Evolutionary conservation across 495 filamentous ascomycete species (phyloP).

Genomic region (Hypomontagnella submonticulosa): DNA sequence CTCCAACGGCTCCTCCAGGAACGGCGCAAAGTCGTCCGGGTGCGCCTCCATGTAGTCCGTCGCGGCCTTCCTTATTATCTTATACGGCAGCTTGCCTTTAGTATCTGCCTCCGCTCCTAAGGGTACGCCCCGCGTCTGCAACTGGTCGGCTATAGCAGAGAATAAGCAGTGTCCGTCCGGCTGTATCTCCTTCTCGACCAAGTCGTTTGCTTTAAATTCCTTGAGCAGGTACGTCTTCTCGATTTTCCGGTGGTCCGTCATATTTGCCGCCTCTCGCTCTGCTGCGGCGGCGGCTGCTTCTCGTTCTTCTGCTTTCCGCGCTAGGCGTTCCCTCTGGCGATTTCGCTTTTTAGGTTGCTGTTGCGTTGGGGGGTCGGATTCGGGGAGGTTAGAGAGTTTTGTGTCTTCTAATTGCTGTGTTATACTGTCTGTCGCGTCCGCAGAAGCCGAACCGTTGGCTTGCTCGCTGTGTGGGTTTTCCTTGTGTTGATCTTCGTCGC

Average conservation of each 20-base stretch:
- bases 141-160: slow-evolving; percentile 87
- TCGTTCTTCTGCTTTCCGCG: slow-evolving; percentile 85
- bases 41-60: slow-evolving; percentile 66
- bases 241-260: slow-evolving; percentile 76
- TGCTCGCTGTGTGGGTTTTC: slow-evolving; percentile 35
- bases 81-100: slow-evolving; percentile 57
- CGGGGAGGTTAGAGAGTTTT: slow-evolving; percentile 29
- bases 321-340: slow-evolving; percentile 89
- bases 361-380: slow-evolving; percentile 26
- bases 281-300: slow-evolving; percentile 74
- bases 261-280: slow-evolving; percentile 75
- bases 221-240: slow-evolving; percentile 77
- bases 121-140: slow-evolving; percentile 60
- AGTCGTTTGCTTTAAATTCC: slow-evolving; percentile 67
- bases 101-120: slow-evolving; percentile 42
- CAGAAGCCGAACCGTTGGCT: slow-evolving; percentile 18
- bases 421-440: slow-evolving; percentile 32
- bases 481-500: slow-evolving; percentile 37
- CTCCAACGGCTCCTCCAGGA: slow-evolving; percentile 86
- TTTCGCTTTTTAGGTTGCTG: slow-evolving; percentile 77
- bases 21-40: slow-evolving; percentile 64
- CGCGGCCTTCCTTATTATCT: slow-evolving; percentile 63
- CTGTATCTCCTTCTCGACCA: slow-evolving; percentile 81
- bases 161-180: slow-evolving; percentile 98
- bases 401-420: slow-evolving; percentile 30